Base-by-base conservation (phyloP, 2,329 filamentous ascomycete genomes). In the Zymoseptoria brevis region DNA sequence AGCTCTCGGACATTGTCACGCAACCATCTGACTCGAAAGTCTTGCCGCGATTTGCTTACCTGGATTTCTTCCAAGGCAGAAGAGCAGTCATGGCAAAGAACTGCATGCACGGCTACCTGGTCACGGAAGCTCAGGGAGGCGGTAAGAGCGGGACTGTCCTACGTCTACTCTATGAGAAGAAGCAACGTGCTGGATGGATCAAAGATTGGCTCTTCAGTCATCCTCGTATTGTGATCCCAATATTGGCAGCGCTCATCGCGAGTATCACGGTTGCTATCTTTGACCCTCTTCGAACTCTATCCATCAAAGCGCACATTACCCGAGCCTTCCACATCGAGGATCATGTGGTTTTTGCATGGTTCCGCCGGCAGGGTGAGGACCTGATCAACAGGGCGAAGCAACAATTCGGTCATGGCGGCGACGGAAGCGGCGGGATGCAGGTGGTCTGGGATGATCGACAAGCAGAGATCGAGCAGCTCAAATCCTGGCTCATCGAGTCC, bases 261-360 rank as follows among this genome's bases (percentile, higher is more conserved):
- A 86, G 87, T 35, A 78, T 94, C 53, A 95, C 92, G 0, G 90
- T 96, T 19, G 85, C 89, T 1, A 80, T 97, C 7, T 97, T 99
- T 69, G 94, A 99, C 67, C 94, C 94, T 7, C 92, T 99, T 59
- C 85, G 94, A 51, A 92, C 91, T 0, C 94, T 95, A 71, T 96
- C 95, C 68, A 89, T 97, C 75, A 90, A 90, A 69, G 81, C 87
- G 3, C 91, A 96, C 71, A 86, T 99, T 55, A 90, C 91, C 30
- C 83, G 87, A 53, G 85, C 86, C 0, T 84, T 94, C 61, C 83
- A 88, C 59, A 77, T 94, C 30, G 85, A 84, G 51, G 86, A 94
- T 62, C 93, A 86, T 68, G 81, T 77, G 53, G 69, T 92, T 16
- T 89, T 90, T 73, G 84, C 86, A 61, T 96, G 91, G 93, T 83